These are phyloP conservation scores for Apiotrichum siamense DNA, from an alignment of 1,284 basidiomycete species.

Conservation along the genomic window DNA sequence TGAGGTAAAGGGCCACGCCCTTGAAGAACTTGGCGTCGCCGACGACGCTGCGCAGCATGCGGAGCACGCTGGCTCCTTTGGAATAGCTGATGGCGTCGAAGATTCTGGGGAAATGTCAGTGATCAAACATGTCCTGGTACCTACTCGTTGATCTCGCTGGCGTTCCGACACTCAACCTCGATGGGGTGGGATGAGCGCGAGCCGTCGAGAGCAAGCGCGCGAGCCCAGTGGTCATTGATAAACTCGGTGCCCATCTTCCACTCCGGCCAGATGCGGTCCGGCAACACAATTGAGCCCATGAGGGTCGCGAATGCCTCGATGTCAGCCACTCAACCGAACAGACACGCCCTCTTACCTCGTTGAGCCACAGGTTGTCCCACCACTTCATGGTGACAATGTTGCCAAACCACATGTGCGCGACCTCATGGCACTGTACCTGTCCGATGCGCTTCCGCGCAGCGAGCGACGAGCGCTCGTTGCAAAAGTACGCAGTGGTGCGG, in stretches of 20 bases:
- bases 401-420: constrained; percentile 59
- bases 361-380: constrained; percentile 78
- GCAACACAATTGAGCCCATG: constrained; percentile 82
- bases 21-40: constrained; percentile 81
- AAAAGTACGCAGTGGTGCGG: constrained; percentile 71
- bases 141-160: constrained; percentile 76
- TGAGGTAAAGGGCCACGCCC: constrained; percentile 84
- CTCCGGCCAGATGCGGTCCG: constrained; percentile 58
- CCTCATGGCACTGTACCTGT: constrained; percentile 32
- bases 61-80: constrained; percentile 77
- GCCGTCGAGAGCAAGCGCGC: constrained; percentile 72
- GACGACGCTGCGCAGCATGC: constrained; percentile 83
- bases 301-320: constrained; percentile 81
- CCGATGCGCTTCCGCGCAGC: constrained; percentile 75
- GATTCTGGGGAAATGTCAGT: too few relatives aligned
- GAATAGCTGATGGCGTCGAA: constrained; percentile 79
- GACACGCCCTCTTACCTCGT: too few relatives aligned
- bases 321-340: too few relatives aligned
- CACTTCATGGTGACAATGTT: constrained; percentile 80
- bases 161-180: constrained; percentile 85
- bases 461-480: constrained; percentile 71
- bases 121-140: too few relatives aligned
- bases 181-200: constrained; percentile 90
- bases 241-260: constrained; percentile 54
- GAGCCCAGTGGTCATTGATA: constrained; percentile 51